Percentiles rank a stretch among this genome's conserved stretches.
phyloP scores from a whole-genome alignment of 768 basidiomycete genomes.

The Leccinum barrowsii region DNA sequence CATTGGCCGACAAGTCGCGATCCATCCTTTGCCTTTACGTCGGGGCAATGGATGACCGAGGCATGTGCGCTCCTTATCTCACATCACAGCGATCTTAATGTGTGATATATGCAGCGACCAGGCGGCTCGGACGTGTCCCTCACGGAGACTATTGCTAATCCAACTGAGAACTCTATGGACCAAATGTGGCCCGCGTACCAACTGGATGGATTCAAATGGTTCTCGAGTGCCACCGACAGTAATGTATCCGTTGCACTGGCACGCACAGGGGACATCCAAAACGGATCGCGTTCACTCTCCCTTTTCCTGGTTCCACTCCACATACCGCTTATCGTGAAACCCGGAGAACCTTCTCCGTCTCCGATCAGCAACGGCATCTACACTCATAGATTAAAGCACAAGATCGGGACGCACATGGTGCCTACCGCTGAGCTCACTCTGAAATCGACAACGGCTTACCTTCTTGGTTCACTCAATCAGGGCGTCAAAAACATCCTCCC shows the following conservation, averaged over 20 bases:
- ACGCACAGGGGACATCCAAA: constrained; percentile 53
- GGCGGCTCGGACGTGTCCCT: constrained; percentile 75
- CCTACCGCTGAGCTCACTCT: constrained; percentile 76
- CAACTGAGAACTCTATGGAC: constrained; percentile 31
- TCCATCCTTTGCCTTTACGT: constrained; percentile 57
- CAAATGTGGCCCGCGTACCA: constrained; percentile 49
- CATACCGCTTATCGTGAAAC: constrained; percentile 45
- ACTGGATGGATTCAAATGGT: constrained; percentile 78
- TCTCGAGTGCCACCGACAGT: constrained; percentile 78
- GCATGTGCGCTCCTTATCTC: constrained; percentile 26
- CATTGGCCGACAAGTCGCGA: constrained; percentile 46
- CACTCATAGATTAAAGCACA: constrained; percentile 74
- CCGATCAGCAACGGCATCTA: constrained; percentile 61
- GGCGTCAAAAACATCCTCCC: constrained; percentile 68
- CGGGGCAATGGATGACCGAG: constrained; percentile 87
- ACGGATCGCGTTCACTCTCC: constrained; percentile 65
- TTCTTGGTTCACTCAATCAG: constrained; percentile 52
- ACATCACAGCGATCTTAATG: background rate
- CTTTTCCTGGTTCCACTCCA: constrained; percentile 70
- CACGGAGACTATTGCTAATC: constrained; percentile 61
- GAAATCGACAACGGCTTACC: constrained; percentile 55
- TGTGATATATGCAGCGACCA: constrained; percentile 42
- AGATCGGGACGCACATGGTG: constrained; percentile 69
- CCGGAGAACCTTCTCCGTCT: constrained; percentile 39
- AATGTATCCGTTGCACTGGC: constrained; percentile 70